Base-by-base conservation (phyloP, 148 eudicot genomes). In the Rhododendron kiyosumense region DNA sequence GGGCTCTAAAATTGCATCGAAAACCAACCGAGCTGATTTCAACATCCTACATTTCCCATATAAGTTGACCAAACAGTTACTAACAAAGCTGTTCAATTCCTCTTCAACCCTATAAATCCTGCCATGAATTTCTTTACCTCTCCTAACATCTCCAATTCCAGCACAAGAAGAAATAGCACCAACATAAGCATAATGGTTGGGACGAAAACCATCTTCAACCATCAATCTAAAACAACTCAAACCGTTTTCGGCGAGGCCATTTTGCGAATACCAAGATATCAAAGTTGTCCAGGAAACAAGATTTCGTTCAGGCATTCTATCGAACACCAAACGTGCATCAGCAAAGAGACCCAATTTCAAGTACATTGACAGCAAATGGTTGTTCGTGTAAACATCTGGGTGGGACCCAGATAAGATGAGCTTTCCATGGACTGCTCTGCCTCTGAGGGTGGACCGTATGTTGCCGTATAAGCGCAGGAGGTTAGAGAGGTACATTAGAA, bases 41-140 rank as follows among this genome's bases (percentile, higher is more conserved):
- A 88, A 75, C 84, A 83, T 82, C 84, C 91, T 90, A 85, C 90
- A 84, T 86, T 89, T 91, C 84, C 92, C 91, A 81, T 91, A 89
- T 71, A 91, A 89, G 74, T 88, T 91, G 57, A 91, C 83, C 87
- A 91, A 86, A 73, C 87, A 63, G 73, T 91, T 91, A 83, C 73
- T 75, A 49, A 89, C 90, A 83, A 89, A 87, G 57, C 88, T 82
- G 74, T 86, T 89, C 10, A 87, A 48, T 30, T 41, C 71, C 52
- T 82, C 85, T 88, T 81, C 85, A 24, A 22, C 82, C 87, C 87
- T 87, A 61, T 79, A 84, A 20, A 91, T 88, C 51, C 84, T 87
- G 9, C 85, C 90, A 79, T 91, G 92, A 54, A 89, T 84, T 78
- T 89, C 92, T 85, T 87, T 91, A 22, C 89, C 91, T 43, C 18